Percentiles rank a stretch among this genome's conserved stretches.
Evolutionary conservation across 345 rosid species (phyloP).

Genomic region (Atalantia buxifolia): DNA sequence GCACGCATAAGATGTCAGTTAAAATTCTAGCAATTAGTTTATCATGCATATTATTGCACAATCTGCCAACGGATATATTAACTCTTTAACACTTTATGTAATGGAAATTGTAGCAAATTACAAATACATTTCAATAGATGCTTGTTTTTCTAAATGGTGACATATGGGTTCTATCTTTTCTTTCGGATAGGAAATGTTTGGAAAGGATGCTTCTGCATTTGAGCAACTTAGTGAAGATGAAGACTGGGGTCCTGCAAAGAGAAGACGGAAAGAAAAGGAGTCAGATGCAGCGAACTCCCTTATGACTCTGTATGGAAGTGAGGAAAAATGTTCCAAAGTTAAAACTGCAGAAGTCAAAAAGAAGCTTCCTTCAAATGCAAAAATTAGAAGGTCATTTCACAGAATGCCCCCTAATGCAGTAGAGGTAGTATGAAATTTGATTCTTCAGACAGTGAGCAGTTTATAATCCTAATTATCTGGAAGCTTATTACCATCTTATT

Average conservation of each 20-base stretch:
- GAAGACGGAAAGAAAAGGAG: conserved; percentile 71
- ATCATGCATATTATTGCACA: not conserved
- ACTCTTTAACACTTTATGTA: not conserved
- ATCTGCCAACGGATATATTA: not conserved
- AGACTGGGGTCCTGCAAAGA: conserved; percentile 95
- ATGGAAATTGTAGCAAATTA: not conserved
- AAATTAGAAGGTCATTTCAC: conserved; percentile 51
- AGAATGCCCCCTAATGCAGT: conserved; percentile 75
- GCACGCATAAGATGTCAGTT: not conserved
- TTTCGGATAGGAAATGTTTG: conserved; percentile 88
- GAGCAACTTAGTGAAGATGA: conserved; percentile 95
- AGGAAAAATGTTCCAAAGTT: conserved; percentile 33
- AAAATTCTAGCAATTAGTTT: not conserved
- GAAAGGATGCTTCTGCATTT: conserved; percentile 67
- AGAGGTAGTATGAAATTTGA: conserved; percentile 53
- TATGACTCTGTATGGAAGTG: conserved; percentile 61
- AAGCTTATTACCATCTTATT: conserved; percentile 1
- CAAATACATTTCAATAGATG: not conserved
- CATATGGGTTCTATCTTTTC: not conserved
- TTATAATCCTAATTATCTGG: conserved; percentile 1
- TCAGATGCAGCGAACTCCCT: conserved; percentile 73
- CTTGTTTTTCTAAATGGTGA: not conserved
- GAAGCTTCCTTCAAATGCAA: conserved; percentile 36
- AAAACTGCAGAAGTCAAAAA: conserved; percentile 32
- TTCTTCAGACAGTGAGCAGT: conserved; percentile 3